A percentile compares a stretch with the other conserved stretches of the same genome.
Conservation (phyloP, 2,329 filamentous ascomycete species). For the Diplodia scrobiculata region DNA sequence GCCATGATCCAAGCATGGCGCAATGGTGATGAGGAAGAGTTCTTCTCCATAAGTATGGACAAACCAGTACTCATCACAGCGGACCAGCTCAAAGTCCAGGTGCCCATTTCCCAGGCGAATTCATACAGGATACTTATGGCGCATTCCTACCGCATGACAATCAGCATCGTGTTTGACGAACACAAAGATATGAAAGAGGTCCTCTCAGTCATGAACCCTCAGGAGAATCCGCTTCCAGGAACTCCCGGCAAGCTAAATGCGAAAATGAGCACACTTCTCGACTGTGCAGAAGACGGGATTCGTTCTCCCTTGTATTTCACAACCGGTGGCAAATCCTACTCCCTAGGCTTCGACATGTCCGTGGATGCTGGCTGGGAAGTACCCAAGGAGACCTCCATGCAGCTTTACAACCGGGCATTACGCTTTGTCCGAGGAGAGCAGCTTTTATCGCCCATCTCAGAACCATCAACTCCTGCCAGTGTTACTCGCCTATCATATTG, state of each 20-base stretch:
- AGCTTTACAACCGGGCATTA: constrained; percentile 36
- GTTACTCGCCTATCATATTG: constrained; percentile 19
- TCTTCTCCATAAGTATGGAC: constrained; percentile 1
- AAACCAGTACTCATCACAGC: constrained; percentile 35
- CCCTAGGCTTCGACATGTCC: constrained; percentile 35
- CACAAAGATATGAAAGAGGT: constrained; percentile 38
- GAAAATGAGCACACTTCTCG: constrained; percentile 39
- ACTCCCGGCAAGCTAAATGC: constrained; percentile 15
- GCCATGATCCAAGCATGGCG: constrained; percentile 9
- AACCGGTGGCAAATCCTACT: constrained; percentile 20
- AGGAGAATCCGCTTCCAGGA: neutral
- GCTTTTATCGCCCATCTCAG: constrained; percentile 19
- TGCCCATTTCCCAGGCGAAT: neutral
- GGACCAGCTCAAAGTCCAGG: constrained; percentile 28
- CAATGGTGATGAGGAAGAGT: constrained; percentile 2
- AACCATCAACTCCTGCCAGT: neutral
- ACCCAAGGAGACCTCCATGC: constrained; percentile 31
- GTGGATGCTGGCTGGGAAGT: constrained; percentile 36
- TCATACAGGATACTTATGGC: neutral
- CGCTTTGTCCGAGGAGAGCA: constrained; percentile 22
- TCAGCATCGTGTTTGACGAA: constrained; percentile 35
- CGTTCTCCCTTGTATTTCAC: neutral
- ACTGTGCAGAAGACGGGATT: constrained; percentile 29
- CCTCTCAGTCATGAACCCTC: constrained; percentile 35
- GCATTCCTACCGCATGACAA: constrained; percentile 26